These are phyloP conservation scores for Pelargonium cotyledonis DNA, from an alignment of 441 rosid species.

Conservation along the genomic window DNA sequence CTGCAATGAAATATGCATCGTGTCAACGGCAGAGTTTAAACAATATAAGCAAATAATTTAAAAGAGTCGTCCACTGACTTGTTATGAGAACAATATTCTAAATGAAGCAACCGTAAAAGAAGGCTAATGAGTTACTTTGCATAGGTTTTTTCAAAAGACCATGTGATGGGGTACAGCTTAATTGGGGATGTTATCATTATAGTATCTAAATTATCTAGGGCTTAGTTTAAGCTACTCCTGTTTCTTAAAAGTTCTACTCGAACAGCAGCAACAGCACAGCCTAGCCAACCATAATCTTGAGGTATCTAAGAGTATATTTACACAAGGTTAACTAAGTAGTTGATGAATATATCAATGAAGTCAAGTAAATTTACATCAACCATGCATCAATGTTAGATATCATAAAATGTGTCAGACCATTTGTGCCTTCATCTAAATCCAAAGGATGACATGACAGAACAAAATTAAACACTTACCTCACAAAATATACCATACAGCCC, in stretches of 20 bases:
- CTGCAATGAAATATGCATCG: constrained; percentile 35
- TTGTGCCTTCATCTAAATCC: constrained; percentile 5
- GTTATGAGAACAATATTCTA: constrained; percentile 13
- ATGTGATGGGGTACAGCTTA: no score
- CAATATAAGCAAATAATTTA: not conserved
- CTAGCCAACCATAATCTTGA: not conserved
- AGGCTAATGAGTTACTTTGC: not conserved
- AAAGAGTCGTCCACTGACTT: not conserved
- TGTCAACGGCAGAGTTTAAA: not conserved
- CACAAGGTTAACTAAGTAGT: not conserved
- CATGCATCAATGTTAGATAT: not conserved
- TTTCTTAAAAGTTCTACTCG: not conserved
- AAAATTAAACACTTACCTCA: constrained; percentile 41
- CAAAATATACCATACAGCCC: constrained; percentile 87
- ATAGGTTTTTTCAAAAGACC: not conserved
- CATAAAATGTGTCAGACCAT: not conserved
- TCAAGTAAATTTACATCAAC: not conserved
- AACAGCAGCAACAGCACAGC: not conserved
- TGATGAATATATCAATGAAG: not conserved
- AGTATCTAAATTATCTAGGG: no score
- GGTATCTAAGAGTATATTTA: not conserved
- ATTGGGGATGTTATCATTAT: no score
- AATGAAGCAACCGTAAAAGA: constrained; percentile 5
- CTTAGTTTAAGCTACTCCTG: not conserved
- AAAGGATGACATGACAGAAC: not conserved